Evolutionary conservation across 257 asterid genomes (phyloP).

Genomic region (Euphrasia confusa): DNA sequence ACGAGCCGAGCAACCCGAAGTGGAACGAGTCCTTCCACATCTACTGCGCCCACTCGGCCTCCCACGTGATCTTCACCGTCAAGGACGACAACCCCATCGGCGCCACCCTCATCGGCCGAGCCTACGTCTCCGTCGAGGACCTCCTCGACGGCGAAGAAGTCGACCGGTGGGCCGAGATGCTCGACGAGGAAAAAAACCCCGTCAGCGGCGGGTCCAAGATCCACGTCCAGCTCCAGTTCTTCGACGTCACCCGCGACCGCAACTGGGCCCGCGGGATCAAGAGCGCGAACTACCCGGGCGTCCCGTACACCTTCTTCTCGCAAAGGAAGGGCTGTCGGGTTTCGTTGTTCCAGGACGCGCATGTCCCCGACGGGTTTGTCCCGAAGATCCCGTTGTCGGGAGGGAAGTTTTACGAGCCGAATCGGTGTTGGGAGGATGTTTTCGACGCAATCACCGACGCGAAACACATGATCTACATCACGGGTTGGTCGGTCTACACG

Average conservation of each 20-base stretch:
- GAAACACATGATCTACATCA: constrained; percentile 72
- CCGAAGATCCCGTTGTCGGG: constrained; percentile 69
- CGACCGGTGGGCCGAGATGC: background rate
- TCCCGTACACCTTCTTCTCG: constrained; percentile 70
- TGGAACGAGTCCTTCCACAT: constrained; percentile 14
- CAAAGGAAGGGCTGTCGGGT: constrained; percentile 78
- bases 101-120: background rate
- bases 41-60: background rate
- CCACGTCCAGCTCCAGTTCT: constrained; percentile 27
- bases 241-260: constrained; percentile 55
- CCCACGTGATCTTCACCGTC: constrained; percentile 9
- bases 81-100: constrained; percentile 9
- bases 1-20: background rate
- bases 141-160: background rate
- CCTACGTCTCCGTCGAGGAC: background rate
- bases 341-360: constrained; percentile 72
- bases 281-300: constrained; percentile 63
- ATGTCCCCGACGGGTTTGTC: constrained; percentile 60
- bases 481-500: constrained; percentile 89
- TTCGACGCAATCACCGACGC: constrained; percentile 78
- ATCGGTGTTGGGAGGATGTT: constrained; percentile 76
- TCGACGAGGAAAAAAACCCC: constrained; percentile 1
- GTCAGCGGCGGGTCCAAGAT: background rate
- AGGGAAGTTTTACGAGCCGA: constrained; percentile 58
- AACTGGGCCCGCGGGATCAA: constrained; percentile 69